Evolutionary conservation across 306 rosid genomes (phyloP).

Genomic region (Leucaena leucocephala): DNA sequence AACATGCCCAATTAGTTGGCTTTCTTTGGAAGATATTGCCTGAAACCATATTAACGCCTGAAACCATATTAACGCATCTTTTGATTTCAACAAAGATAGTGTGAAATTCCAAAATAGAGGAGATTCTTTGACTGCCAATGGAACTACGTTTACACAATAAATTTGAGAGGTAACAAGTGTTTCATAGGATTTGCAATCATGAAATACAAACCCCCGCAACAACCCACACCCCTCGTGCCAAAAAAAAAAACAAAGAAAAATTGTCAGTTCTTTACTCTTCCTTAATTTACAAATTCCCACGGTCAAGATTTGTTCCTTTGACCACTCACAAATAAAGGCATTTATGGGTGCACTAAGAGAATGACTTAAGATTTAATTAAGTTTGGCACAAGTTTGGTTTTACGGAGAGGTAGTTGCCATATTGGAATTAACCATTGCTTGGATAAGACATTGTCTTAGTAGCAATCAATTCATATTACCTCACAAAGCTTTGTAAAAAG

Average conservation of each 20-base stretch:
- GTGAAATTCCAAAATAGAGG: not conserved
- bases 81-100: not conserved
- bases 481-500: slow-evolving; percentile 74
- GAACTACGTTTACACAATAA: not conserved
- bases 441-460: not conserved
- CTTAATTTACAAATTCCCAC: not conserved
- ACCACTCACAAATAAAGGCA: not conserved
- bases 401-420: not conserved
- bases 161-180: not conserved
- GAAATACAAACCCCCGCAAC: not conserved
- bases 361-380: too few species aligned
- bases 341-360: not conserved
- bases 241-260: not conserved
- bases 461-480: slow-evolving; percentile 49
- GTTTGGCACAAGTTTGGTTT: not conserved
- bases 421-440: not conserved
- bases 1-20: slow-evolving; percentile 73
- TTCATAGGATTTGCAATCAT: not conserved
- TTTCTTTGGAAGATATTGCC: slow-evolving; percentile 85
- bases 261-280: not conserved
- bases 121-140: not conserved
- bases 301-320: not conserved
- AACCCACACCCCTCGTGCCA: not conserved
- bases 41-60: slow-evolving; percentile 62
- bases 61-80: slow-evolving; percentile 37